A percentile compares a stretch with the other conserved stretches of the same genome.
Conservation (phyloP, 2,329 filamentous ascomycete genomes). For the Daldinia sp. region DNA sequence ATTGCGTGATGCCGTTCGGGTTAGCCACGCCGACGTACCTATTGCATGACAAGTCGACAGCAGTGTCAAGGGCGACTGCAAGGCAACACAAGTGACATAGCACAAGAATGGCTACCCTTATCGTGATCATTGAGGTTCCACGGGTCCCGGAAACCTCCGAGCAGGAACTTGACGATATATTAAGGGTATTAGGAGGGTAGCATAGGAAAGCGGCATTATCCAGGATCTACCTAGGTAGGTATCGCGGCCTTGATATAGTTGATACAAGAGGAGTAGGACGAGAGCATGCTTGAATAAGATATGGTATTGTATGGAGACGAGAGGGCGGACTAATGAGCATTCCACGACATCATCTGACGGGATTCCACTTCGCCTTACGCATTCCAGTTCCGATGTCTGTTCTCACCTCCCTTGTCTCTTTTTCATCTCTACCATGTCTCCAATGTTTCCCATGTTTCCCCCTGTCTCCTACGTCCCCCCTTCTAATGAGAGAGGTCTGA, state of each 20-base stretch:
- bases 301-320: slow-evolving; percentile 9
- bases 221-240: slow-evolving; percentile 3
- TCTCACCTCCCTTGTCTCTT: slow-evolving; percentile 21
- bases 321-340: slow-evolving; percentile 16
- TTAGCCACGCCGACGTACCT: slow-evolving; percentile 67
- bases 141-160: slow-evolving; percentile 24
- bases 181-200: slow-evolving; percentile 5
- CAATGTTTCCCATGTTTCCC: background rate
- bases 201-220: slow-evolving; percentile 9
- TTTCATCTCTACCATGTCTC: background rate
- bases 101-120: slow-evolving; percentile 31
- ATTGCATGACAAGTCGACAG: slow-evolving; percentile 72
- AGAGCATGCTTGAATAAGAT: background rate
- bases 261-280: background rate
- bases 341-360: slow-evolving; percentile 31
- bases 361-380: slow-evolving; percentile 16
- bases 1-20: slow-evolving; percentile 69
- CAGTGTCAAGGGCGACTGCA: slow-evolving; percentile 38
- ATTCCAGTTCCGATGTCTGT: slow-evolving; percentile 8
- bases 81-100: slow-evolving; percentile 35
- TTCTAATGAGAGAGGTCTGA: background rate
- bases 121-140: slow-evolving; percentile 22
- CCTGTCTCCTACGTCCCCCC: background rate
- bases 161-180: slow-evolving; percentile 15
- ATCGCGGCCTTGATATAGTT: slow-evolving; percentile 18